Evolutionary conservation across 2,329 filamentous ascomycete genomes (phyloP), one percentile per base, ranked within the genome.

Genomic region (Claviceps sorghi): DNA sequence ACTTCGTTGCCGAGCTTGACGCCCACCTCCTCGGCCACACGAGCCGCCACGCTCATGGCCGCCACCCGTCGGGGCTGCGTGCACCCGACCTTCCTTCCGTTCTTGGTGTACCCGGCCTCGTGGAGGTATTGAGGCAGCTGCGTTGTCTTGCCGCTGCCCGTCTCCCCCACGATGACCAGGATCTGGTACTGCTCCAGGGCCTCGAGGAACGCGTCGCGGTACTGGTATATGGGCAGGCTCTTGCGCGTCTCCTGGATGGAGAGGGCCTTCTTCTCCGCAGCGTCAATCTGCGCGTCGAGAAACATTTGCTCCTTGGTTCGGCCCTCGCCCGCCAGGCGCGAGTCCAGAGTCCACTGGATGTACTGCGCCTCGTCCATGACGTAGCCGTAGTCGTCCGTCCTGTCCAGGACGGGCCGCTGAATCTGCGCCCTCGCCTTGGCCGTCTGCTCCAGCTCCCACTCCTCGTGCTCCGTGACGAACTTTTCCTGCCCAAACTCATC

Each of bases 41-140:
- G 88, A 45, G 88, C 82, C n/a, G 93, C 91, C 21, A 97, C 91
- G 62, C 86, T 93, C 91, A 97, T 97, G 32, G 93, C 93, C 3
- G 93, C 93, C 11, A 98, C 93, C 73, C 93, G 82, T 59, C 93
- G 83, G 4, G 93, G 93, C 58, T 98, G 93, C 0, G 93, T 98
- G 62, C 90, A 95, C 4, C 87, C 91, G 11, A 98, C 80, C 65
- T 91, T 95, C 67, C 86, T 74, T 6, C 86, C 88, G 22, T 79
- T 77, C 62, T 91, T 88, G 2, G 88, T 95, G 60, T 86, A 95
- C 1, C 90, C 90, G 0, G 87, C 88, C 66, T 97, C 91, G 60
- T 94, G 84, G 0, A 97, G 76, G 64, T 95, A 98, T 62, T 97
- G 93, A 0, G 91, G 88, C 17, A 97, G 72, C 64, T 98, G 93